Evolutionary conservation across 2,329 filamentous ascomycete species (phyloP).

Genomic region (Claviceps africana): DNA sequence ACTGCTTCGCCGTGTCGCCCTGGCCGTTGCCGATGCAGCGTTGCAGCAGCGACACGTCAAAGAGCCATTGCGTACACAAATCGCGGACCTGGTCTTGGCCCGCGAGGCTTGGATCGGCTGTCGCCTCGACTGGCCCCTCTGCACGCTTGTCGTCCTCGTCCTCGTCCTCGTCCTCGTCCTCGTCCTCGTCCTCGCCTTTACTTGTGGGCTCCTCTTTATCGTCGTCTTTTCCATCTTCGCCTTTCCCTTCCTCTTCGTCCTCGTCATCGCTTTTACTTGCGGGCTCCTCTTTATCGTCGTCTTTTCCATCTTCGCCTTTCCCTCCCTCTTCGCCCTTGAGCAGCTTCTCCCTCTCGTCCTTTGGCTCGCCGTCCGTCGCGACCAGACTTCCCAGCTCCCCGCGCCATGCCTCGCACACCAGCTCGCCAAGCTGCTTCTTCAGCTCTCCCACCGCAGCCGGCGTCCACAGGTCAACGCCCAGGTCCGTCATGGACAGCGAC

Average conservation of each 20-base stretch:
- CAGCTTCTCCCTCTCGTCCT: slow-evolving; percentile 7
- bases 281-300: background rate
- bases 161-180: too few species aligned
- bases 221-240: background rate
- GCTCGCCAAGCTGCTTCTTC: slow-evolving; percentile 40
- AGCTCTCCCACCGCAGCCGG: slow-evolving; percentile 47
- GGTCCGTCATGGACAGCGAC: slow-evolving; percentile 50
- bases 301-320: background rate
- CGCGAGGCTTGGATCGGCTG: slow-evolving; percentile 1
- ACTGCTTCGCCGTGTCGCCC: slow-evolving; percentile 13
- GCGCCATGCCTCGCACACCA: slow-evolving; percentile 37
- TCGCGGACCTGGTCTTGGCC: slow-evolving; percentile 27
- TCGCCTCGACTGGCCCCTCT: background rate
- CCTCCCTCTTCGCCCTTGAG: background rate
- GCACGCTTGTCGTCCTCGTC: slow-evolving; percentile 1
- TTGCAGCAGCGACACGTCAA: slow-evolving; percentile 41
- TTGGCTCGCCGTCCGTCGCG: slow-evolving; percentile 6
- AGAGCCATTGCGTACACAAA: slow-evolving; percentile 44
- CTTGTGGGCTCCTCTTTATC: background rate
- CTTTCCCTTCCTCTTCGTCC: background rate
- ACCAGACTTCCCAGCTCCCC: slow-evolving; percentile 23
- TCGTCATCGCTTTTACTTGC: too few species aligned
- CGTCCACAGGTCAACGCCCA: slow-evolving; percentile 73
- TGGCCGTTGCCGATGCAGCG: slow-evolving; percentile 26
- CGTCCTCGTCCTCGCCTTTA: slow-evolving; percentile 3